Evolutionary conservation across 2,329 filamentous ascomycete genomes (phyloP), one percentile per base, ranked within the genome.

Genomic region (Xylariaceae sp.): DNA sequence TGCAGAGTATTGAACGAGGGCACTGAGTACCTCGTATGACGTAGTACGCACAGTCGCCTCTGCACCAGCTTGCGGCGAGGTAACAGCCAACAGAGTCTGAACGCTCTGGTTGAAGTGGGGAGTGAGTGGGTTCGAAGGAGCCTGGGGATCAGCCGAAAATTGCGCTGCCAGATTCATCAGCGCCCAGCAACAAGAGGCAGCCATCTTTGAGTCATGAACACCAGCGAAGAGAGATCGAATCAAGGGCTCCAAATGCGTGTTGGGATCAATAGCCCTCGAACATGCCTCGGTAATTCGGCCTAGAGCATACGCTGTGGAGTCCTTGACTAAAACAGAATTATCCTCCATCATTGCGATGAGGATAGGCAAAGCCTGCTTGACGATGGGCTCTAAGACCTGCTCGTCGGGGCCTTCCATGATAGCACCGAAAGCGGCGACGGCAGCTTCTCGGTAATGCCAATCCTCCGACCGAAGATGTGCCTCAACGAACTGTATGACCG

Each of bases 341-440:
- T 99, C 94, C 53, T 94, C 86, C 90, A 97, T 97, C 83, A 87
- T 86, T 61, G 81, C 84, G 66, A 99, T 94, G 46, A 99, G 80
- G 49, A 97, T 89, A 47, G 90, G 88, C 45, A 99, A 82, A 56
- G 92, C 94, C 71, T 97, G 93, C 77, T 96, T 96, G 66, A 99
- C 90, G 51, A 99, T 88, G 51, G 93, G 92, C 65, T 96, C 90
- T 47, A 99, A 78, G 45, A 93, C 84, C 75, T 89, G 90, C 72
- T 96, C 89, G 53, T 97, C 94, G 1, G 94, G 94, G 22, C 94
- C 94, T 69, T 99, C 94, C 92, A 99, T 97, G 64, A 99, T 97
- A 60, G 92, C 94, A 58, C 94, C 94, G 63, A 99, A 97, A 16
- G 94, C 92, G 54, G 94, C 96, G 31, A 99, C 94, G 46, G 94